Conservation (phyloP, 2,329 filamentous ascomycete species). For the Colletotrichum eremochloae region DNA sequence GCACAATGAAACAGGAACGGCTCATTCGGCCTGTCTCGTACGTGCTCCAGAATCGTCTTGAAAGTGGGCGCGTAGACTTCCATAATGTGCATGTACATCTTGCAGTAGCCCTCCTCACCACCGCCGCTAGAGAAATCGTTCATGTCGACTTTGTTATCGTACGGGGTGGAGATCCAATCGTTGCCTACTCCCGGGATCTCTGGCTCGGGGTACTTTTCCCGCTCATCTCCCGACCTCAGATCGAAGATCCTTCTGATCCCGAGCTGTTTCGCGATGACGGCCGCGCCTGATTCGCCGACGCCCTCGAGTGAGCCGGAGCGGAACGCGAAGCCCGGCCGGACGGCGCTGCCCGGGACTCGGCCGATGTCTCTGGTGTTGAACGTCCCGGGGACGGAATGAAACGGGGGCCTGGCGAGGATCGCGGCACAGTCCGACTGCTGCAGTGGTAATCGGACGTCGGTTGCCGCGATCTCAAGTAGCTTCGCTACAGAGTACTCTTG, state of each 20-base stretch:
- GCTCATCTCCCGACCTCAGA: neutral
- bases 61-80: neutral
- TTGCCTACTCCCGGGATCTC: neutral
- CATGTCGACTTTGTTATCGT: neutral
- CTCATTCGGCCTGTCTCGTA: neutral
- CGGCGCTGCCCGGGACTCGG: slow-evolving; percentile 7
- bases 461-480: neutral
- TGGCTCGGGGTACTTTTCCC: neutral
- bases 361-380: slow-evolving; percentile 23
- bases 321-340: slow-evolving; percentile 11
- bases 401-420: slow-evolving; percentile 1
- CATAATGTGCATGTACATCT: neutral
- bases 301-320: slow-evolving; percentile 25
- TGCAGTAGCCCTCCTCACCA: slow-evolving; percentile 1
- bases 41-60: neutral
- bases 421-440: neutral
- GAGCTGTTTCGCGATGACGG: neutral
- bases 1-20: neutral
- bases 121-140: neutral
- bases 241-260: neutral
- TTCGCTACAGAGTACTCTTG: neutral
- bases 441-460: neutral
- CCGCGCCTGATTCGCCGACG: neutral
- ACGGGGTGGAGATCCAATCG: neutral
- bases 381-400: neutral